Conservation (phyloP, 1,139 yeast genomes). For the Candida buenavistaensis region DNA sequence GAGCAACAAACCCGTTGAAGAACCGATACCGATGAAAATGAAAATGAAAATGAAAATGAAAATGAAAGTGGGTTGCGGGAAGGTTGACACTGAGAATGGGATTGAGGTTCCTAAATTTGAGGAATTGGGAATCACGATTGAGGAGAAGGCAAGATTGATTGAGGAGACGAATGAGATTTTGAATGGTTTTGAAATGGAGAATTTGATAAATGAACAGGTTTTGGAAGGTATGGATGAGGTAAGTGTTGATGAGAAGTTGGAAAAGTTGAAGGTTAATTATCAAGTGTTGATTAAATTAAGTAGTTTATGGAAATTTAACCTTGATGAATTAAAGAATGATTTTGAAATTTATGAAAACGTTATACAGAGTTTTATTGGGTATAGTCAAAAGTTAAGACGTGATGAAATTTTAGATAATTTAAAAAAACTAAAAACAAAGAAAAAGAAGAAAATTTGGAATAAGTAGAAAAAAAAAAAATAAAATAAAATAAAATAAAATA, state of each 20-base stretch:
- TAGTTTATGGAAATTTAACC: constrained; percentile 51
- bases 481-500: constrained; percentile 2
- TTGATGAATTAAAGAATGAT: constrained; percentile 45
- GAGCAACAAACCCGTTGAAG: constrained; percentile 7
- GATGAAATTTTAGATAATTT: constrained; percentile 46
- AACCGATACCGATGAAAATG: too few relatives aligned
- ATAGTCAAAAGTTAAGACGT: constrained; percentile 58
- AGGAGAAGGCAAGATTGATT: constrained; percentile 21
- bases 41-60: too few relatives aligned
- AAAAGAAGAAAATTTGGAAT: constrained; percentile 17
- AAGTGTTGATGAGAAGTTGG: constrained; percentile 27
- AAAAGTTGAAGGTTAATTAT: constrained; percentile 29
- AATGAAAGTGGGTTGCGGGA: too few relatives aligned
- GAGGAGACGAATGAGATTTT: constrained; percentile 26
- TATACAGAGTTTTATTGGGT: constrained; percentile 69
- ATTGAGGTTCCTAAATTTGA: constrained; percentile 25
- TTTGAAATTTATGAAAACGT: constrained; percentile 68
- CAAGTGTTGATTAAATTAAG: constrained; percentile 34
- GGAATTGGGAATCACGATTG: constrained; percentile 21
- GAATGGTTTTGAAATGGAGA: constrained; percentile 36
- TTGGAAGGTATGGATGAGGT: constrained; percentile 11
- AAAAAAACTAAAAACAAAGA: constrained; percentile 25
- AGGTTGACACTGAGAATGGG: too few relatives aligned
- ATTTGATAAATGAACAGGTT: constrained; percentile 29
- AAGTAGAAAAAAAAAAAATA: too few relatives aligned